Percentiles rank a stretch among this genome's conserved stretches.
phyloP scores from a whole-genome alignment of 2,329 filamentous ascomycete genomes.

The Aspergillus sp. region DNA sequence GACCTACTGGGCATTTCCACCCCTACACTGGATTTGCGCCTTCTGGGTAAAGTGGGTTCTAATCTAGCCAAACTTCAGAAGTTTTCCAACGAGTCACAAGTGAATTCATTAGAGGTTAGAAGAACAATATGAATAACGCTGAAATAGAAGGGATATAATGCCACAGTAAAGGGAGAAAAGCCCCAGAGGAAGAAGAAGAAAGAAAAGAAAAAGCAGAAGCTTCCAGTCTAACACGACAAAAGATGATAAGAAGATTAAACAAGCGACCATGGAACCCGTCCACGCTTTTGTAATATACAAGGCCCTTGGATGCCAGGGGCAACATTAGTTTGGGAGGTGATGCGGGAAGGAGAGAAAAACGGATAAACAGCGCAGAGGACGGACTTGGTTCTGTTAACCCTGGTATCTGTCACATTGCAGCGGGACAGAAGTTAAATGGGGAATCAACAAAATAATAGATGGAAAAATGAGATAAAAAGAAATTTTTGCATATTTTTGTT shows the following conservation, averaged over 20 bases:
- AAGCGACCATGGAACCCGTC: constrained; percentile 25
- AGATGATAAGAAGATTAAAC: constrained; percentile 17
- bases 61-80: not conserved
- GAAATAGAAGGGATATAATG: not conserved
- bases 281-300: constrained; percentile 40
- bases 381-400: not conserved
- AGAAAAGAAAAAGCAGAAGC: constrained; percentile 10
- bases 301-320: not conserved
- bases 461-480: not conserved
- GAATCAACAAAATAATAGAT: not conserved
- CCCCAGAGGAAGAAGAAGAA: not conserved
- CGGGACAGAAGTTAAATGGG: not conserved
- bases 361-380: not conserved
- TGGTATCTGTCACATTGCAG: not conserved
- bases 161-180: not conserved
- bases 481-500: not conserved
- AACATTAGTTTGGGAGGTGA: not conserved
- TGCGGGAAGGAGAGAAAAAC: not conserved
- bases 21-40: too few relatives aligned
- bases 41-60: not conserved
- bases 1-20: too few relatives aligned
- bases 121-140: not conserved
- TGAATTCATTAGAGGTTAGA: not conserved
- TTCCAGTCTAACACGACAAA: constrained; percentile 17
- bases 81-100: not conserved